Evolutionary conservation across 2,329 filamentous ascomycete species (phyloP).

Genomic region (Aspergillus tanneri): DNA sequence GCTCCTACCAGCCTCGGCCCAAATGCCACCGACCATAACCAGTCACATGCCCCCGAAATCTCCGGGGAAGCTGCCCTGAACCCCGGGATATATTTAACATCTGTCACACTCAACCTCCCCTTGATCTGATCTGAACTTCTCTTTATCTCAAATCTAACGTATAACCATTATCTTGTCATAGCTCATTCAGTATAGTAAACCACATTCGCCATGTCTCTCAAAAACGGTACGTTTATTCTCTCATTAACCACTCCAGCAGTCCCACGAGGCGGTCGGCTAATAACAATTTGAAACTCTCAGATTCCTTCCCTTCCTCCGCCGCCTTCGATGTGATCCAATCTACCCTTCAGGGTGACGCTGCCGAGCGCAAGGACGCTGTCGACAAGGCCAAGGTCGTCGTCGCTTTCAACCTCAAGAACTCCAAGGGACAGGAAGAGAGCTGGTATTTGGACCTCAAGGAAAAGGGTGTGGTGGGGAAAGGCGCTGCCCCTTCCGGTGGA

Average conservation of each 20-base stretch:
- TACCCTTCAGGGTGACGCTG: conserved; percentile 66
- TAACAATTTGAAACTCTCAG: no score
- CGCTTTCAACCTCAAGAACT: conserved; percentile 90
- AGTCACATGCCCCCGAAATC: conserved; percentile 23
- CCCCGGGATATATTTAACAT: conserved; percentile 9
- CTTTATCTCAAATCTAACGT: neutral
- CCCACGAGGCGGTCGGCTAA: neutral
- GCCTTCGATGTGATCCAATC: conserved; percentile 87
- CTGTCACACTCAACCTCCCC: conserved; percentile 5
- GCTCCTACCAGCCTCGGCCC: conserved; percentile 18
- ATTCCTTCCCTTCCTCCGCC: conserved; percentile 81
- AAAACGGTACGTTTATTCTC: conserved; percentile 59
- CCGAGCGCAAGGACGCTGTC: conserved; percentile 81
- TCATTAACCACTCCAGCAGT: neutral
- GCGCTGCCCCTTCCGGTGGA: conserved; percentile 63
- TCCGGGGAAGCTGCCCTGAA: conserved; percentile 26
- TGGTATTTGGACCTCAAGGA: conserved; percentile 98
- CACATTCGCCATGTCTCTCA: conserved; percentile 64
- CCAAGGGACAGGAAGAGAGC: conserved; percentile 71
- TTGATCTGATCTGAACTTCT: neutral
- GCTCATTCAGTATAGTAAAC: conserved; percentile 3
- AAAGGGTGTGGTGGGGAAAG: conserved; percentile 76
- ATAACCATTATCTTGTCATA: conserved; percentile 2
- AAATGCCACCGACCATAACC: conserved; percentile 15
- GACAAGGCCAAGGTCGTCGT: conserved; percentile 86